These are phyloP conservation scores for Endothia cerciana DNA, from an alignment of 2,329 filamentous ascomycete species.

Conservation along the genomic window DNA sequence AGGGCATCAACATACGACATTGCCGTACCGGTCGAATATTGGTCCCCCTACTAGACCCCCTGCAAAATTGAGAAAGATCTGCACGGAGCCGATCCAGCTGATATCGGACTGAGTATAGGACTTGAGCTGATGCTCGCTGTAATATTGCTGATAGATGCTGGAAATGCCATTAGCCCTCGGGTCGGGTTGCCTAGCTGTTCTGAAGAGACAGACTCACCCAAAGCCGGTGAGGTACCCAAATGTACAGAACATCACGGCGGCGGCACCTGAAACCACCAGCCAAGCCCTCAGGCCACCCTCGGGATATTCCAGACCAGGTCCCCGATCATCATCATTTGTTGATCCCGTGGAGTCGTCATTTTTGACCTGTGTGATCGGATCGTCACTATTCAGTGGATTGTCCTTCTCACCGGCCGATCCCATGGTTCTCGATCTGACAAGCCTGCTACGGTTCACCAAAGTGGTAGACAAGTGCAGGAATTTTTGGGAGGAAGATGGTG, in stretches of 20 bases:
- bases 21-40: conserved; percentile 26
- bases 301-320: conserved; percentile 1
- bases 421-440: not conserved
- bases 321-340: not conserved
- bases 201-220: conserved; percentile 27
- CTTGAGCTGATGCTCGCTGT: conserved; percentile 26
- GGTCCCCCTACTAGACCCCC: conserved; percentile 27
- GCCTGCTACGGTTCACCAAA: not conserved
- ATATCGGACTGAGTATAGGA: conserved; percentile 27
- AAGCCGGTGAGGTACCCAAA: conserved; percentile 48
- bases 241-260: conserved; percentile 41
- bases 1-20: conserved; percentile 14
- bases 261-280: conserved; percentile 43
- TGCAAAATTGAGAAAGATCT: conserved; percentile 29
- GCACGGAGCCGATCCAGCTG: conserved; percentile 29
- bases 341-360: not conserved
- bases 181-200: conserved; percentile 32
- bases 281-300: conserved; percentile 43
- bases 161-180: not conserved
- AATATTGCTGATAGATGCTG: conserved; percentile 28
- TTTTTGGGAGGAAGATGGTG: not conserved
- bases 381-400: not conserved
- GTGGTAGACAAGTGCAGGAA: not conserved
- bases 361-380: not conserved
- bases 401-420: not conserved